These are phyloP conservation scores for Citrus medica DNA, from an alignment of 345 rosid species.

Conservation along the genomic window DNA sequence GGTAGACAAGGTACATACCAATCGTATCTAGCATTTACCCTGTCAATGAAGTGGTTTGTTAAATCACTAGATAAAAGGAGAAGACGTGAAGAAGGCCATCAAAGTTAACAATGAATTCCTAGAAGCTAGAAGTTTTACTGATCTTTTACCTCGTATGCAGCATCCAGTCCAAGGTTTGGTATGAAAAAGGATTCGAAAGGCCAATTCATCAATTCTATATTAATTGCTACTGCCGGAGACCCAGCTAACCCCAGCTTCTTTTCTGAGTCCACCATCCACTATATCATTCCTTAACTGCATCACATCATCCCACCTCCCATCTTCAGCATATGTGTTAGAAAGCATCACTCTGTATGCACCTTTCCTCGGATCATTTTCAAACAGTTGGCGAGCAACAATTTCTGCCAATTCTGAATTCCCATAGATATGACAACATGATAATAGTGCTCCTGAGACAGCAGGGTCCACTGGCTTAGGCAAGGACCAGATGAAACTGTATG, in stretches of 20 bases:
- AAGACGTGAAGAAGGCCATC: neutral
- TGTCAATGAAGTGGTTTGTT: neutral
- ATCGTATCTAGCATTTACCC: neutral
- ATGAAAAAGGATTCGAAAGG: neutral
- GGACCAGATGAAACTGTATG: slow-evolving; percentile 53
- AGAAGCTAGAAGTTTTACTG: neutral
- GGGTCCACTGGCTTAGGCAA: slow-evolving; percentile 64
- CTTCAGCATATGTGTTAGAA: slow-evolving; percentile 66
- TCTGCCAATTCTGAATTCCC: slow-evolving; percentile 61
- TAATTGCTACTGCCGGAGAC: slow-evolving; percentile 15
- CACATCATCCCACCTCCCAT: slow-evolving; percentile 74
- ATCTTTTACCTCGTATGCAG: neutral
- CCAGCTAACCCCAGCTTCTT: slow-evolving; percentile 66
- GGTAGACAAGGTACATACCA: neutral
- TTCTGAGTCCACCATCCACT: slow-evolving; percentile 29
- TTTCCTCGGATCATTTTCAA: slow-evolving; percentile 45
- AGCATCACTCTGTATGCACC: slow-evolving; percentile 72
- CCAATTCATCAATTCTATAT: neutral
- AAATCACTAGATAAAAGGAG: neutral
- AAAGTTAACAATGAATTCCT: neutral
- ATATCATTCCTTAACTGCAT: slow-evolving; percentile 49
- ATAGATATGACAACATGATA: slow-evolving; percentile 71
- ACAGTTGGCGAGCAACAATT: slow-evolving; percentile 53
- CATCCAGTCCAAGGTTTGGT: neutral
- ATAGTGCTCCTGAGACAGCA: slow-evolving; percentile 74